Evolutionary conservation across 75 land plant species (phyloP).

Genomic region (Selaginella tamariscina): DNA sequence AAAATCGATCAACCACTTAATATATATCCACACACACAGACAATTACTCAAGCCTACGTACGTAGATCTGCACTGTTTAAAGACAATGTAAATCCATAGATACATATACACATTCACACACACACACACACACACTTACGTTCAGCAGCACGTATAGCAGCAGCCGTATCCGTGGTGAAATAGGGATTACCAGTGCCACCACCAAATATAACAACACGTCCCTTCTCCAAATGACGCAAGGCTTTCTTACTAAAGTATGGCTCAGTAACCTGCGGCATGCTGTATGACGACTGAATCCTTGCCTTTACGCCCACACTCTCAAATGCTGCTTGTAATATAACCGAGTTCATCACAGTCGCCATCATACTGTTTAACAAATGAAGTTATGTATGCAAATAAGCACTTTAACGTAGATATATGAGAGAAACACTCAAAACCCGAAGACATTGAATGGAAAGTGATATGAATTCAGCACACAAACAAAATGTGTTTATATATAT

Average conservation of each 20-base stretch:
- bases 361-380: conserved; percentile 48
- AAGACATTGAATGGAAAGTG: no score
- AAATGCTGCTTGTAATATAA: conserved; percentile 58
- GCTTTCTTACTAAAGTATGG: conserved; percentile 59
- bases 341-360: conserved; percentile 75
- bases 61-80: neutral
- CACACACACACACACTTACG: conserved; percentile 26
- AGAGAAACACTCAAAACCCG: no score
- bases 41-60: neutral
- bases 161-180: conserved; percentile 69
- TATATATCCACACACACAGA: neutral
- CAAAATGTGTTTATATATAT: no score
- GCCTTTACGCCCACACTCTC: conserved; percentile 60
- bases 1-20: neutral
- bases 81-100: neutral
- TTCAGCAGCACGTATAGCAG: conserved; percentile 65
- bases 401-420: no score
- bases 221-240: conserved; percentile 72
- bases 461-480: no score
- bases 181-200: conserved; percentile 63
- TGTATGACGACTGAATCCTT: conserved; percentile 54
- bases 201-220: conserved; percentile 74
- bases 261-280: conserved; percentile 51
- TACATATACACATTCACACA: neutral
- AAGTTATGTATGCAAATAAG: no score